Evolutionary conservation across 2,329 filamentous ascomycete genomes (phyloP).

Genomic region (Phyllosticta paracitricarpa): DNA sequence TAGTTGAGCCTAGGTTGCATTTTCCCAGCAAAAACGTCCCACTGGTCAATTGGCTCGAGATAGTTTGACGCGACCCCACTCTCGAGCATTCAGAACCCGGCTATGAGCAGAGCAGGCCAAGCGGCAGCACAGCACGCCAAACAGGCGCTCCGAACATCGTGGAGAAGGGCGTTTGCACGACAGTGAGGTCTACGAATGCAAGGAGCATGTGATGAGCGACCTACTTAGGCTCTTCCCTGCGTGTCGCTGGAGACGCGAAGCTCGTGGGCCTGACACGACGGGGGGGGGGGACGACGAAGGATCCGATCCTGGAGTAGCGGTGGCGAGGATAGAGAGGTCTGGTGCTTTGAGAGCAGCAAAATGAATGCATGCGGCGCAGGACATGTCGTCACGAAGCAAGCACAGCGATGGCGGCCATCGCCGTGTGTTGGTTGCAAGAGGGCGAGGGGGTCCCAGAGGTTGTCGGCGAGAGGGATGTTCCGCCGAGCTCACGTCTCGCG

Average conservation of each 20-base stretch:
- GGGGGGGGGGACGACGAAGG: slow-evolving; percentile 1
- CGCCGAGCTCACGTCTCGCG: not conserved
- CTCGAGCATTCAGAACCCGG: not conserved
- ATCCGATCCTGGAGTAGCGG: slow-evolving; percentile 8
- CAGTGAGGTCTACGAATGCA: not conserved
- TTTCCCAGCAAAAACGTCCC: slow-evolving; percentile 1
- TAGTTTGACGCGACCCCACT: not conserved
- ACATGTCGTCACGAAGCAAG: not conserved
- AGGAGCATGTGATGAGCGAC: not conserved
- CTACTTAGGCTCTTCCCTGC: not conserved
- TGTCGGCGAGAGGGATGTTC: slow-evolving; percentile 7
- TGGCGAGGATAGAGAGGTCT: not conserved
- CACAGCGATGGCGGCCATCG: not conserved
- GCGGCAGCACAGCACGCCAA: slow-evolving; percentile 2
- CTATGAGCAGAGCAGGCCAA: slow-evolving; percentile 2
- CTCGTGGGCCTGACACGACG: not conserved
- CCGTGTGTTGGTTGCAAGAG: not conserved
- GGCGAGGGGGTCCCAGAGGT: not conserved
- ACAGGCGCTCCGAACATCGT: slow-evolving; percentile 8
- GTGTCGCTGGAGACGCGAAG: not conserved
- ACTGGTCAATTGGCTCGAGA: not conserved
- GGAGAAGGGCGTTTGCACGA: slow-evolving; percentile 3
- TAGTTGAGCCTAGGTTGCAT: slow-evolving; percentile 8
- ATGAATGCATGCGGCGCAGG: not conserved
- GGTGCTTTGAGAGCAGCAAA: not conserved